Conservation (phyloP, 306 rosid genomes). For the Castanea crenata region DNA sequence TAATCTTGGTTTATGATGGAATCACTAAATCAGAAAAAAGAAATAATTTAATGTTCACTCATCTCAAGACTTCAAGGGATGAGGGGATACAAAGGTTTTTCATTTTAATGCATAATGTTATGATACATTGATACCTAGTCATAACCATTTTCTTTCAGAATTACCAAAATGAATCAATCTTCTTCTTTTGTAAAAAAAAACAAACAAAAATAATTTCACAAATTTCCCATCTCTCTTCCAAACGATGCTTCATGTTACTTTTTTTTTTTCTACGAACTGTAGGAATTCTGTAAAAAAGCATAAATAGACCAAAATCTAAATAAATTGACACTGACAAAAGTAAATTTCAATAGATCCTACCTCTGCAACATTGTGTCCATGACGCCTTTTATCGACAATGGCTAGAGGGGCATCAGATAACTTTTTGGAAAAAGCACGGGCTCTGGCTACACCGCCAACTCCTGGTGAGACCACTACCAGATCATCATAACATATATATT, state of each 20-base stretch:
- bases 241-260: not conserved
- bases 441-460: constrained; percentile 99
- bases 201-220: not conserved
- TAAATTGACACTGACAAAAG: not conserved
- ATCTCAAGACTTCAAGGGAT: not conserved
- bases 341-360: constrained; percentile 29
- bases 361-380: constrained; percentile 92
- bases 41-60: too few relatives aligned
- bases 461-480: constrained; percentile 98
- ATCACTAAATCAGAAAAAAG: too few relatives aligned
- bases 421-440: constrained; percentile 96
- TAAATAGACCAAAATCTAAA: not conserved
- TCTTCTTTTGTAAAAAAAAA: not conserved
- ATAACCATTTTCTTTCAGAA: not conserved
- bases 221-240: not conserved
- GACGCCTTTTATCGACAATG: constrained; percentile 96
- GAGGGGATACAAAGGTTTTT: not conserved
- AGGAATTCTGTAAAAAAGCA: not conserved
- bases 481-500: constrained; percentile 84
- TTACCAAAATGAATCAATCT: not conserved
- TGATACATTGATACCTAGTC: not conserved
- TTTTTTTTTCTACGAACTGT: too few relatives aligned
- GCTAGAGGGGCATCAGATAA: constrained; percentile 98
- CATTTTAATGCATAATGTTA: not conserved
- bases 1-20: too few relatives aligned